Evolutionary conservation across 2,329 filamentous ascomycete genomes (phyloP), one percentile per base, ranked within the genome.

Genomic region (Neocucurbitaria cava): DNA sequence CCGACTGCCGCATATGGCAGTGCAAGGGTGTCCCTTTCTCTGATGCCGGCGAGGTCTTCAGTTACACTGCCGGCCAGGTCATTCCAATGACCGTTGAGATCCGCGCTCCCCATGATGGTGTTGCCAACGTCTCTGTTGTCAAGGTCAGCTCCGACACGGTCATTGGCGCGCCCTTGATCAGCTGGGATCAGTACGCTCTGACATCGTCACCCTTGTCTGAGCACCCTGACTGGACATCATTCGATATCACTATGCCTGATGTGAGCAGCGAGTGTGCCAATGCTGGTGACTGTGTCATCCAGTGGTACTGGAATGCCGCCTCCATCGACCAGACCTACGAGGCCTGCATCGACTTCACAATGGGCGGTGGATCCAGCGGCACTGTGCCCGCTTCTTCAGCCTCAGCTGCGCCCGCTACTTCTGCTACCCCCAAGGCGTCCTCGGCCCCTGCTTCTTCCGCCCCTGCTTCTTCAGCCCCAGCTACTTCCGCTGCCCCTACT

Each of bases 231-330:
- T 76, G 85, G 71, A 80, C 77, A 50, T 71, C 71, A 42, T 86
- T 85, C 74, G 75, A 73, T 58, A 74, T 87, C 68, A 85, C 79
- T 49, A 83, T 87, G 64, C 84, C 84, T 31, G 77, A 82, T 61
- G 71, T 85, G 41, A 76, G 76, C 52, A 68, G 64, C 54, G 67
- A 80, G 58, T 84, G 82, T 65, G 67, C 78, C 33, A 78, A 71
- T 10, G 78, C 79, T 18, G 84, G 84, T 38, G 72, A 74, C 53
- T 83, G 83, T 65, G 83, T 83, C 3, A 77, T 88, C 41, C 85
- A 88, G 72, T 87, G 85, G 84, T 87, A 78, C 72, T 88, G 85
- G 85, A 79, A 85, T 56, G 84, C 84, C 15, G 64, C 74, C 13
- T 76, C 75, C 49, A 81, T 84, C 56, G 65, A 82, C 53, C 86